Percentiles rank a stretch among this genome's conserved stretches.
Evolutionary conservation across 2,329 filamentous ascomycete species (phyloP).

Genomic region (Tolypocladium album): DNA sequence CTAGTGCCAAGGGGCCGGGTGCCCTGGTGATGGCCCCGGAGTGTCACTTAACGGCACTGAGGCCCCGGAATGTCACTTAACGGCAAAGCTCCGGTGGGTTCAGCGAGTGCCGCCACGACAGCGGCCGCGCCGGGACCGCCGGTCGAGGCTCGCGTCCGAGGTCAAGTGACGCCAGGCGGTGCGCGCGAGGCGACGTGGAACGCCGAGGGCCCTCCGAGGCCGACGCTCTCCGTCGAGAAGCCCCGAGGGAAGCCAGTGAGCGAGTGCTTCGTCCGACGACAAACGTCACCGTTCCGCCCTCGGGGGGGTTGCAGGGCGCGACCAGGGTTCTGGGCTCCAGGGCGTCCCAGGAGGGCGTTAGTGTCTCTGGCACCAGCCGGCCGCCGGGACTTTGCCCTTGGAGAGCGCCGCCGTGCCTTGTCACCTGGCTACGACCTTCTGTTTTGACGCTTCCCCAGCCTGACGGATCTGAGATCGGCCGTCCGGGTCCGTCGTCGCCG

Average conservation of each 20-base stretch:
- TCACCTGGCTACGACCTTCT: neutral
- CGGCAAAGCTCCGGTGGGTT: conserved; percentile 2
- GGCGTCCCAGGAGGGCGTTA: neutral
- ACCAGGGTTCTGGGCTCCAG: neutral
- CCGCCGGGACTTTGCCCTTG: neutral
- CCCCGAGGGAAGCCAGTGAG: neutral
- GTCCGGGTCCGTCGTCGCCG: neutral
- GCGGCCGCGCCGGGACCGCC: neutral
- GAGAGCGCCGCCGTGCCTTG: neutral
- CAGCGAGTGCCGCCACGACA: neutral
- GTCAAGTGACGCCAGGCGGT: neutral
- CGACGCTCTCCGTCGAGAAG: neutral
- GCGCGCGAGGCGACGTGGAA: neutral
- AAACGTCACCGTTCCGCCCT: neutral
- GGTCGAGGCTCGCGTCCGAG: neutral
- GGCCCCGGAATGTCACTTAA: conserved; percentile 5
- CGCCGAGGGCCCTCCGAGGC: neutral
- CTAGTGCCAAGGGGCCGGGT: conserved; percentile 2
- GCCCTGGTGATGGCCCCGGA: neutral
- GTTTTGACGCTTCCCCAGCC: neutral
- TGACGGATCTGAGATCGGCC: neutral
- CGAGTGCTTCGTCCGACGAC: neutral
- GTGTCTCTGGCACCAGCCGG: neutral
- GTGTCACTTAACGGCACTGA: conserved; percentile 1
- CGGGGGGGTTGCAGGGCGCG: too few relatives aligned